These are phyloP conservation scores for Trichoderma aggressivum DNA, from an alignment of 2,329 filamentous ascomycete species.

Conservation along the genomic window DNA sequence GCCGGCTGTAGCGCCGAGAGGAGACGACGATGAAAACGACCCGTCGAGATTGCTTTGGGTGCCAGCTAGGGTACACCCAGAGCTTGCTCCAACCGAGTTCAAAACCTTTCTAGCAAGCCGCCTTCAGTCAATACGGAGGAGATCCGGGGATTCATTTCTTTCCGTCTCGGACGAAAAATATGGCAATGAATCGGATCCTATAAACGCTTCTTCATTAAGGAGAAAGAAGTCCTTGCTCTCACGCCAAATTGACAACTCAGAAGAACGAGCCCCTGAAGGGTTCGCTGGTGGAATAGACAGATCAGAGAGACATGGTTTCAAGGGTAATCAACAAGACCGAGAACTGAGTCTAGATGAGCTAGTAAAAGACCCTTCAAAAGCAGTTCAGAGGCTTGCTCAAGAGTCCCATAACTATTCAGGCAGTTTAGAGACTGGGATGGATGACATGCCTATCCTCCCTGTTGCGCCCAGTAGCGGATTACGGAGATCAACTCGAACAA, in stretches of 20 bases:
- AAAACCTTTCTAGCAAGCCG: constrained; percentile 94
- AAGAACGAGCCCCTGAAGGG: constrained; percentile 53
- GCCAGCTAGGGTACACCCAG: constrained; percentile 87
- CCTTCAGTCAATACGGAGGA: constrained; percentile 82
- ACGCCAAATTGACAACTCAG: constrained; percentile 76
- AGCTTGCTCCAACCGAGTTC: constrained; percentile 92
- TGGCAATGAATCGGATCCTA: constrained; percentile 50
- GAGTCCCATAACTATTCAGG: constrained; percentile 47
- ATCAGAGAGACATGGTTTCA: constrained; percentile 69
- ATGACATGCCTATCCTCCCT: constrained; percentile 84
- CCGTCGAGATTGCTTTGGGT: constrained; percentile 92
- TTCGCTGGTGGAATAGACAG: constrained; percentile 83
- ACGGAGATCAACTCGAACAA: constrained; percentile 85
- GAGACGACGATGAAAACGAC: constrained; percentile 79
- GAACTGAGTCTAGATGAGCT: constrained; percentile 76
- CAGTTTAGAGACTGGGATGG: constrained; percentile 44
- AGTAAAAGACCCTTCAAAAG: constrained; percentile 72
- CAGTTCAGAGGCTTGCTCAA: constrained; percentile 66
- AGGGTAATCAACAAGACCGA: constrained; percentile 49
- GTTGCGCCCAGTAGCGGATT: constrained; percentile 74
- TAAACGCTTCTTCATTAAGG: constrained; percentile 53
- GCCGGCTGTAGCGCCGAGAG: constrained; percentile 67
- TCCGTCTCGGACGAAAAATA: constrained; percentile 51
- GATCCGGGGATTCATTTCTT: constrained; percentile 69
- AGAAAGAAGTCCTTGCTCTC: constrained; percentile 97